Conservation (phyloP, 129 eudicot genomes). For the Lactuca saligna region DNA sequence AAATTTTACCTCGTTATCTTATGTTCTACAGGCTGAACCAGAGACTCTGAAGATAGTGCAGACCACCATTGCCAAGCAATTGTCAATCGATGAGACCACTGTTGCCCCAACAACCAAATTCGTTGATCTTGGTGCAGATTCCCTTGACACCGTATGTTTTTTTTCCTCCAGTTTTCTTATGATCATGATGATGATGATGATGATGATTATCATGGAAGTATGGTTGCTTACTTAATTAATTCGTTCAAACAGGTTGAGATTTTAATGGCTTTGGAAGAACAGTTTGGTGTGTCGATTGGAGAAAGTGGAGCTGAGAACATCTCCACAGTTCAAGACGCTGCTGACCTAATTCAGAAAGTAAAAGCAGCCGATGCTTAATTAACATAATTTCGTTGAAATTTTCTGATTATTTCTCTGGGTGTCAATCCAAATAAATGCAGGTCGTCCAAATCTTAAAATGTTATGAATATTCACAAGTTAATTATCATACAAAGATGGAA, state of each 20-base stretch:
- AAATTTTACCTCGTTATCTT: not conserved
- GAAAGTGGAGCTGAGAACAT: conserved; percentile 55
- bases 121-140: conserved; percentile 49
- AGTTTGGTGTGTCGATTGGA: conserved; percentile 47
- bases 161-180: not conserved
- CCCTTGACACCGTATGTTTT: conserved; percentile 45
- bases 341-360: conserved; percentile 52
- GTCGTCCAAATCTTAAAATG: not conserved
- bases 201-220: not conserved
- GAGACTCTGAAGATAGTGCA: conserved; percentile 46
- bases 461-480: not conserved
- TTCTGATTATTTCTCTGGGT: not conserved
- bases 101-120: conserved; percentile 47
- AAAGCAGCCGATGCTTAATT: conserved; percentile 35
- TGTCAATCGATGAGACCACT: conserved; percentile 41
- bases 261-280: conserved; percentile 55
- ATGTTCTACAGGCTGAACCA: conserved; percentile 31
- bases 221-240: not conserved
- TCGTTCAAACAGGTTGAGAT: conserved; percentile 38
- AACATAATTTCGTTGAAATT: not conserved
- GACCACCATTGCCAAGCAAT: conserved; percentile 48
- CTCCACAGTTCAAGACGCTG: conserved; percentile 58
- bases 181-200: not conserved
- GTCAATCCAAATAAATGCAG: not conserved
- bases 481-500: conserved; percentile 23